Base-by-base conservation (phyloP, 2,329 filamentous ascomycete species). In the Scedosporium aurantiacum region DNA sequence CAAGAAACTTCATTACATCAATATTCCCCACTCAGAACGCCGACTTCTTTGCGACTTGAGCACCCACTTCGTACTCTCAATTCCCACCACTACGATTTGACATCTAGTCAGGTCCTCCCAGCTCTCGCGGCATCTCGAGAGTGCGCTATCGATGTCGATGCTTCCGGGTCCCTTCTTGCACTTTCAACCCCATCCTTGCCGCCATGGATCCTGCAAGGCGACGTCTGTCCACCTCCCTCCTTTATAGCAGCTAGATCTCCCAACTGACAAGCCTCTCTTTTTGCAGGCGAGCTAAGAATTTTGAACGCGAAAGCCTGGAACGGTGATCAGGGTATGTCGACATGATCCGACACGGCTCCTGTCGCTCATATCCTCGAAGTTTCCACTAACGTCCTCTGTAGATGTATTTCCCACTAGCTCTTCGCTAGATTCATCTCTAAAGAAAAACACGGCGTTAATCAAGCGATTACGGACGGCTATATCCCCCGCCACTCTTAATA, bases 361-460 rank as follows among this genome's bases (percentile, higher is more conserved):
- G n/a, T 12, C 18, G 3, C 18, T 12, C 5, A 63, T 63, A 61
- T 63, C 69, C 45, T 67, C 64, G 47, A 57, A 32, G 28, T 55
- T 37, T 18, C 25, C 61, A 54, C 27, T 45, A 52, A 23, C 16
- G 58, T 43, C 18, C 50, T 10, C 14, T 61, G 18, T 57, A 95
- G 91, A 90, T 78, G 77, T 95, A 64, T 91, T 95, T 70, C 76
- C 84, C 60, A 86, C 94, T 67, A 86, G 84, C 73, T 82, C 83
- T 70, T 88, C 89, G 32, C 87, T 97, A 70, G 93, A 97, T 74
- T 96, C 93, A 60, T 94, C 92, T 59, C 81, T 97, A 73, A 97
- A 96, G 78, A 97, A 97, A 79, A 97, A 97, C 70, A 97, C 93
- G 3, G 91, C 92, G 66, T 97, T 97, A 74, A 97, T 97, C 71